phyloP scores from a whole-genome alignment of 2,329 filamentous ascomycete genomes.

The Spiromastix sp. region DNA sequence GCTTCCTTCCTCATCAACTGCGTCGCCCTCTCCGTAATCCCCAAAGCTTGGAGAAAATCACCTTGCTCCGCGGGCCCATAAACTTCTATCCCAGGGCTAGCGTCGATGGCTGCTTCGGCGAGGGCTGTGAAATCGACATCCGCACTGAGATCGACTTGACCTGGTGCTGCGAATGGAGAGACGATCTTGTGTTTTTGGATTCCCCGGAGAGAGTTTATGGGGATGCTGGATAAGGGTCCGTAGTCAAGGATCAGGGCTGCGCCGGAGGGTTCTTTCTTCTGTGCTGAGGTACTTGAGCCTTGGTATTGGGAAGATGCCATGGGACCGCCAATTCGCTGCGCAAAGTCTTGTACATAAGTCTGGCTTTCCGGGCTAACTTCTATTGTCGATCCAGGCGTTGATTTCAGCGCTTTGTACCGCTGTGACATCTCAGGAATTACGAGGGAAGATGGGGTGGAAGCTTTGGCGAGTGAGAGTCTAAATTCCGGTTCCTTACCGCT shows the following conservation, averaged over 20 bases:
- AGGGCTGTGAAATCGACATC: slow-evolving; percentile 89
- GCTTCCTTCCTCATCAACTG: slow-evolving; percentile 47
- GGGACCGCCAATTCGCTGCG: slow-evolving; percentile 67
- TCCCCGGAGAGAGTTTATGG: slow-evolving; percentile 80
- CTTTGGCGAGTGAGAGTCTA: slow-evolving; percentile 66
- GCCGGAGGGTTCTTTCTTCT: slow-evolving; percentile 54
- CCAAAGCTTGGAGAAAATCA: slow-evolving; percentile 68
- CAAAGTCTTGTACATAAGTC: slow-evolving; percentile 71
- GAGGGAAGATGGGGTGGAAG: slow-evolving; percentile 68
- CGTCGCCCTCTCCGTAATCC: slow-evolving; percentile 66
- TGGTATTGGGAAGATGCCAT: slow-evolving; percentile 10
- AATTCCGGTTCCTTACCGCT: slow-evolving; percentile 59
- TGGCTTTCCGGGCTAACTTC: slow-evolving; percentile 86
- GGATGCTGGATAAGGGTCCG: slow-evolving; percentile 67
- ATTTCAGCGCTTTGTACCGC: slow-evolving; percentile 67
- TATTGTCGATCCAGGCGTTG: slow-evolving; percentile 58
- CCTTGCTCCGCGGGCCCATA: slow-evolving; percentile 86
- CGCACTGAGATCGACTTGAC: slow-evolving; percentile 76
- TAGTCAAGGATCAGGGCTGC: slow-evolving; percentile 96
- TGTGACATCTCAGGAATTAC: slow-evolving; percentile 74
- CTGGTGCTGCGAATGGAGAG: slow-evolving; percentile 68
- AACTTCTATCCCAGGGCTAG: slow-evolving; percentile 73
- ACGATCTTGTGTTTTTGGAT: slow-evolving; percentile 69
- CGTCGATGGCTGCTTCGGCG: slow-evolving; percentile 67
- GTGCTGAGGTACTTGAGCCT: slow-evolving; percentile 16